phyloP scores from a whole-genome alignment of 495 filamentous ascomycete genomes.

The Filosporella fistucella region DNA sequence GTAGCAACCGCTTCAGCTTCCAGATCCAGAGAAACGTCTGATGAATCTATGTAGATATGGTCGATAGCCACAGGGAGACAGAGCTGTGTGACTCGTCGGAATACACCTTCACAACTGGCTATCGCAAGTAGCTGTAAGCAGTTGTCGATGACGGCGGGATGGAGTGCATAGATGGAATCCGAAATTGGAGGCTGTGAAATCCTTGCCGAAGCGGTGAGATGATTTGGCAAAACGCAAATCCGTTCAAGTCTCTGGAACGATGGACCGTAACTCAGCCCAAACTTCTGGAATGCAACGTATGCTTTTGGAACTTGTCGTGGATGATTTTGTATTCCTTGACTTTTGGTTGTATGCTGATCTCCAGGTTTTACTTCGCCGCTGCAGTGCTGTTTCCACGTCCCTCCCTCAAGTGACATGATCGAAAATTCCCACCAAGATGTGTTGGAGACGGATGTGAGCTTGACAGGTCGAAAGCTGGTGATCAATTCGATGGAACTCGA shows the following conservation, averaged over 20 bases:
- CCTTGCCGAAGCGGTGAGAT: not conserved
- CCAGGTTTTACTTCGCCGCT: conserved; percentile 27
- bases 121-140: conserved; percentile 4
- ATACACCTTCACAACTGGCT: not conserved
- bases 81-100: not conserved
- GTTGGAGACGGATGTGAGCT: conserved; percentile 30
- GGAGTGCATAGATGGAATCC: conserved; percentile 26
- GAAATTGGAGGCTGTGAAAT: not conserved
- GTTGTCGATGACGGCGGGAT: not conserved
- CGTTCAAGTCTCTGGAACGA: conserved; percentile 29
- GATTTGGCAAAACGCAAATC: conserved; percentile 7
- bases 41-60: not conserved
- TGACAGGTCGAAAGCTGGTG: conserved; percentile 29
- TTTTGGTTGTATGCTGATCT: not conserved
- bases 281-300: not conserved
- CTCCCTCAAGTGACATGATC: conserved; percentile 35
- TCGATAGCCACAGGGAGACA: not conserved
- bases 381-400: conserved; percentile 39
- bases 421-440: conserved; percentile 45
- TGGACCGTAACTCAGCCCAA: conserved; percentile 29
- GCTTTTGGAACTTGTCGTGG: not conserved
- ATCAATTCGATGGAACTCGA: conserved; percentile 26
- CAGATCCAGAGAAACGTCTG: not conserved
- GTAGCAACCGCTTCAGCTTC: not conserved
- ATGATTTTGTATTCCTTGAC: conserved; percentile 18